A percentile compares a stretch with the other conserved stretches of the same genome.
Conservation (phyloP, 164 flowering plant genomes). For the Chloranthus sessilifolius region DNA sequence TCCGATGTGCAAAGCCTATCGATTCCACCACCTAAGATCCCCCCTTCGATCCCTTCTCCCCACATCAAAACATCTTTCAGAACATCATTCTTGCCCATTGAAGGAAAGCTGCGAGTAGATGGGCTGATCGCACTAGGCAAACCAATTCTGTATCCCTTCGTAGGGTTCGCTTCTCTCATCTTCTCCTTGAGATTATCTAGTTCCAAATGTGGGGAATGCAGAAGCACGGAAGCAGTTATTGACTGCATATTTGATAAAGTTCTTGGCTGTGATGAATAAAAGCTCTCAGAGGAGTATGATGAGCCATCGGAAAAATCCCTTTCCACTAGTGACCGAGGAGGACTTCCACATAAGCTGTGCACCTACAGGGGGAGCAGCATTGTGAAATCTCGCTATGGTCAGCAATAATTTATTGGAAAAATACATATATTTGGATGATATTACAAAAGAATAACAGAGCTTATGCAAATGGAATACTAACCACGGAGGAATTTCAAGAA, state of each 20-base stretch:
- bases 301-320: constrained; percentile 48
- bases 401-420: not conserved
- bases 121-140: constrained; percentile 14
- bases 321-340: constrained; percentile 40
- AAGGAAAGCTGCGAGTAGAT: constrained; percentile 15
- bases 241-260: constrained; percentile 20
- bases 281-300: constrained; percentile 36
- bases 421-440: not conserved
- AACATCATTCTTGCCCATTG: constrained; percentile 18
- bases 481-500: not conserved
- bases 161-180: constrained; percentile 7
- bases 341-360: constrained; percentile 55
- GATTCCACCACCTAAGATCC: constrained; percentile 28
- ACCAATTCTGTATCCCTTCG: constrained; percentile 14
- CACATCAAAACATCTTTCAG: constrained; percentile 57
- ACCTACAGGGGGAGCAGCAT: constrained; percentile 32
- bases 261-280: constrained; percentile 35
- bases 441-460: not conserved
- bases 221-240: constrained; percentile 10
- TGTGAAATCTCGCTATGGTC: constrained; percentile 8
- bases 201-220: constrained; percentile 19
- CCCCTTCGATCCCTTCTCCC: constrained; percentile 57
- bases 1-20: constrained; percentile 11
- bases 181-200: constrained; percentile 23
- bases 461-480: not conserved